A percentile compares a stretch with the other conserved stretches of the same genome.
These are phyloP conservation scores for Albugo candida DNA, from an alignment of 352 stramenopile genomes.

Conservation along the genomic window DNA sequence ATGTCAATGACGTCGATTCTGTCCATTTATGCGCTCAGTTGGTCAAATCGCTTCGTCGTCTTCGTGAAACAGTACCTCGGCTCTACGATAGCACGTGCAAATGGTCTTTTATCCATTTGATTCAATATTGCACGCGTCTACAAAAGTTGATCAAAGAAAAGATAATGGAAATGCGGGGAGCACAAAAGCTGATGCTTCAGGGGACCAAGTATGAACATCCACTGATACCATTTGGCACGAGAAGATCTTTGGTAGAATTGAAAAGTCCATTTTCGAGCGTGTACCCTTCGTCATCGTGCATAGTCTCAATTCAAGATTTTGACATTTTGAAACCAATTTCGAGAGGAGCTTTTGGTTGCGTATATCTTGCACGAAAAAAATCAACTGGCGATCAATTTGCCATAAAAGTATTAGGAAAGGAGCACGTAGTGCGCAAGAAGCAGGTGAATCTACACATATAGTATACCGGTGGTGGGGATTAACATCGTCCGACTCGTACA, in stretches of 20 bases:
- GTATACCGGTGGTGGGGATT: neutral
- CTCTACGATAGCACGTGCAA: constrained; percentile 19
- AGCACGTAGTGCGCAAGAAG: constrained; percentile 78
- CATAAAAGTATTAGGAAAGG: constrained; percentile 81
- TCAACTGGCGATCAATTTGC: constrained; percentile 79
- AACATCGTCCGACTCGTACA: constrained; percentile 8
- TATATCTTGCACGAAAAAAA: constrained; percentile 75
- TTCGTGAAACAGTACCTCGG: constrained; percentile 24
- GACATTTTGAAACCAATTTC: constrained; percentile 81
- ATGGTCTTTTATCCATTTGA: constrained; percentile 15
- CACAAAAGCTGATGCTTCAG: constrained; percentile 66
- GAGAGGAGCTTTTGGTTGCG: constrained; percentile 77
- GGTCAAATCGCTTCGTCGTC: constrained; percentile 58
- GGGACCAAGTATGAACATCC: constrained; percentile 15
- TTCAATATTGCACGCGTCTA: constrained; percentile 38
- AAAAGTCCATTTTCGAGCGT: neutral
- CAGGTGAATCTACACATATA: constrained; percentile 19
- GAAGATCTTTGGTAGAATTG: constrained; percentile 39
- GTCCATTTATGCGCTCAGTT: constrained; percentile 55
- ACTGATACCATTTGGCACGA: constrained; percentile 36
- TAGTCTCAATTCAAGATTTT: constrained; percentile 29
- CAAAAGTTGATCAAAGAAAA: constrained; percentile 65
- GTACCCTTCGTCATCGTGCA: neutral
- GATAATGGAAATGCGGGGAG: constrained; percentile 72
- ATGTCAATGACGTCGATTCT: constrained; percentile 49